A percentile compares a stretch with the other conserved stretches of the same genome.
Evolutionary conservation across 208 protist genomes (phyloP).

Genomic region (Acanthamoeba pearcei): DNA sequence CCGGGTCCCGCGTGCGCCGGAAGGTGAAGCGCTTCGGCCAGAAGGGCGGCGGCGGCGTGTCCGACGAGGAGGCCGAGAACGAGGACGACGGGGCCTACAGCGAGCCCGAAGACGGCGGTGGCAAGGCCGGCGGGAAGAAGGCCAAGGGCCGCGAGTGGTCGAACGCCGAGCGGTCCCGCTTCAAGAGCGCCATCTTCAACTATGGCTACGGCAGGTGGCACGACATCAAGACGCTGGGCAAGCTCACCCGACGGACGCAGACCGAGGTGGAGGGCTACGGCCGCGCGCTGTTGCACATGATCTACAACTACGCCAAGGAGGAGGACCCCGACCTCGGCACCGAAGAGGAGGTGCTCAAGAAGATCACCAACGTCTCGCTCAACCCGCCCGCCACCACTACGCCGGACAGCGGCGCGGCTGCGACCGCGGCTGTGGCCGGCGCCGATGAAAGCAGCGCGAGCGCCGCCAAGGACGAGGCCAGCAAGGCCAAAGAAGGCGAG

Average conservation of each 20-base stretch:
- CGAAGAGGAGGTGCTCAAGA: conserved; percentile 39
- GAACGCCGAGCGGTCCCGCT: conserved; percentile 75
- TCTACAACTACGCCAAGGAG: conserved; percentile 64
- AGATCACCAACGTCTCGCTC: conserved; percentile 1
- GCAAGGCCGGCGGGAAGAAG: not conserved
- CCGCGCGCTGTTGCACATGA: conserved; percentile 39
- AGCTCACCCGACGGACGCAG: conserved; percentile 62
- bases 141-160: not conserved
- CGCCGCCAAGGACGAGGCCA: not conserved
- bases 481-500: conserved; percentile 1
- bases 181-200: conserved; percentile 73
- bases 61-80: conserved; percentile 16
- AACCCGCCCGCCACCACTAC: not conserved
- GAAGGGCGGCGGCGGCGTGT: not conserved
- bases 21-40: conserved; percentile 32
- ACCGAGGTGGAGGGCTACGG: conserved; percentile 57
- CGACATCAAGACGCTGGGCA: conserved; percentile 46
- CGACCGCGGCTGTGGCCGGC: not conserved
- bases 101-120: not conserved
- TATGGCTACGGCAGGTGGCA: conserved; percentile 29
- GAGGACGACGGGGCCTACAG: not conserved
- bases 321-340: conserved; percentile 49
- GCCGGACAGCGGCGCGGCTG: not conserved
- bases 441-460: not conserved
- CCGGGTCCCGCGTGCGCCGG: not conserved